phyloP scores from a whole-genome alignment of 345 rosid genomes.

The Cardiospermum halicacabum region DNA sequence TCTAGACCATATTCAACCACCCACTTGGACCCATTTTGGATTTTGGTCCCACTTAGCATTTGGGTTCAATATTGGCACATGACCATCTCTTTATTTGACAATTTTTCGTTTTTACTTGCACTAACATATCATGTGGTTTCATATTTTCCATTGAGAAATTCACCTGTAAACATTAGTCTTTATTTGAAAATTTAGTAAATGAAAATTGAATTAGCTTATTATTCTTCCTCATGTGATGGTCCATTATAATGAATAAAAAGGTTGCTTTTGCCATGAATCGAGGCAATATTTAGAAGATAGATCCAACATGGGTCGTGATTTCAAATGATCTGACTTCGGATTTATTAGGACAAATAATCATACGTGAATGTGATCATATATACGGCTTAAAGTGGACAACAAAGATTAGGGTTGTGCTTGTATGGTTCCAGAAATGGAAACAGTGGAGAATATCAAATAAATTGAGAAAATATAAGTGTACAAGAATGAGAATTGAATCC shows the following conservation, averaged over 20 bases:
- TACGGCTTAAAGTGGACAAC: too few relatives aligned
- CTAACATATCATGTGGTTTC: constrained; percentile 24
- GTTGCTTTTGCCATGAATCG: constrained; percentile 18
- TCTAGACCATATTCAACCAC: background rate
- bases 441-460: too few relatives aligned
- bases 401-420: too few relatives aligned
- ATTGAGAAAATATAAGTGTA: too few relatives aligned
- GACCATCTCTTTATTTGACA: background rate
- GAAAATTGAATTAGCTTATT: too few relatives aligned
- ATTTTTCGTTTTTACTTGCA: background rate
- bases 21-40: constrained; percentile 5
- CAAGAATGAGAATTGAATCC: too few relatives aligned
- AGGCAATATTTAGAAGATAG: constrained; percentile 18
- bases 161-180: too few relatives aligned
- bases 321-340: constrained; percentile 7
- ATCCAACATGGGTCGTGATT: constrained; percentile 30
- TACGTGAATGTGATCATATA: too few relatives aligned
- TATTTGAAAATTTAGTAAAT: too few relatives aligned
- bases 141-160: too few relatives aligned
- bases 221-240: too few relatives aligned
- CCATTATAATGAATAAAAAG: background rate
- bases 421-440: too few relatives aligned
- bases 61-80: background rate
- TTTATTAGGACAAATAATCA: constrained; percentile 14
- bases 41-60: constrained; percentile 14